Base-by-base conservation (phyloP, 345 rosid species). In the Arabidopsis suecica region DNA sequence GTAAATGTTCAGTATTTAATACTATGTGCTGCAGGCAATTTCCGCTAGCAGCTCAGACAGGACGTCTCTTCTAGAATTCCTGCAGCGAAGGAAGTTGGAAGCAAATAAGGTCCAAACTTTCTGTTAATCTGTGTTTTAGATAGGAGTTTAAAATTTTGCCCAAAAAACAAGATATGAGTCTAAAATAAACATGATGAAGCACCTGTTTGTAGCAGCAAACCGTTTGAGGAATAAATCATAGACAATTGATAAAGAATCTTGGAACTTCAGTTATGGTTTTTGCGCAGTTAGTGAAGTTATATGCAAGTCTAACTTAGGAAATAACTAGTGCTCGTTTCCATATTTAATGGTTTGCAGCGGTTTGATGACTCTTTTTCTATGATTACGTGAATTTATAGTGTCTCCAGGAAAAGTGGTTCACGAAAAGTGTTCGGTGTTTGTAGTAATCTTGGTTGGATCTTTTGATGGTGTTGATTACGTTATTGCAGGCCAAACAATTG, bases 11-110 rank as follows among this genome's bases (percentile, higher is more conserved):
- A 28, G 38, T 68, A 42, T 61, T 10, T 45, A 50, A 53, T 6
- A 30, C 30, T 65, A 23, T 79, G 11, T 62, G 40, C 53, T 81
- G 82, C 84, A 93, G 99, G 97, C 97, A 58, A 89, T 96, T 82
- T 85, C 96, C 68, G 88, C 97, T 45, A 91, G 98, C 83, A 88
- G 88, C 87, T 96, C 99, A 40, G 98, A 96, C 75, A 93, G 86
- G 72, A 88, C 96, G 34, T 86, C 85, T 42, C 87, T 91, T 49
- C 83, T 96, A 60, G 98, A 91, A 71, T 96, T 93, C 83, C 81
- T 96, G 82, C 99, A 96, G 75, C 81, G 96, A 34, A 81, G 98
- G 81, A 96, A 91, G 82, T 64, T 91, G 87, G 98, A 93, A 82
- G 91, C 97, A 51, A 78, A 77, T 83, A 91, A 96, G 98, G 99